phyloP scores from a whole-genome alignment of 73 alveolate species.

The Effrenium voratum region DNA sequence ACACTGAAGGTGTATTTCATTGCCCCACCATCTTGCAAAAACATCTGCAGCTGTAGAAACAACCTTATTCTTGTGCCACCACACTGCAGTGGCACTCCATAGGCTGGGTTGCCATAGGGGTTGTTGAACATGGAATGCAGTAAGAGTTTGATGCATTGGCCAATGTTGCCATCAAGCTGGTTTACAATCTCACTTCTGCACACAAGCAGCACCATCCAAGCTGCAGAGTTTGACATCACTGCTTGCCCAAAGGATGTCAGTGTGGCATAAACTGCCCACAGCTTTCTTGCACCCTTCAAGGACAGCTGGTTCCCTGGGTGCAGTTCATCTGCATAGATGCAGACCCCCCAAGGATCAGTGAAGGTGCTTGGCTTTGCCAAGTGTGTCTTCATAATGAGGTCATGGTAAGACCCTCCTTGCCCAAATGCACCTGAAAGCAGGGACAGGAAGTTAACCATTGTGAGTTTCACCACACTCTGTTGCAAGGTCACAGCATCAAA shows the following conservation, averaged over 20 bases:
- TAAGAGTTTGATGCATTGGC: background rate
- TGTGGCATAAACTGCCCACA: background rate
- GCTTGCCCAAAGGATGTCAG: background rate
- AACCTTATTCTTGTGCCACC: background rate
- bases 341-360: background rate
- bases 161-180: background rate
- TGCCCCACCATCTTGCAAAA: conserved; percentile 27
- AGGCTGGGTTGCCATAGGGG: background rate
- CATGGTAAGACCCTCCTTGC: background rate
- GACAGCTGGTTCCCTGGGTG: background rate
- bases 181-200: background rate
- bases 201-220: background rate
- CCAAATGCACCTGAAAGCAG: background rate
- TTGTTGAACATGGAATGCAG: background rate
- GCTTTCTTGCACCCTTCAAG: background rate
- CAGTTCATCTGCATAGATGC: background rate
- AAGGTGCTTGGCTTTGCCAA: background rate
- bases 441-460: background rate
- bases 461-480: background rate
- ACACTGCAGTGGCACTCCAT: background rate
- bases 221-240: background rate
- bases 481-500: background rate
- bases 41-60: background rate
- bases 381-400: background rate
- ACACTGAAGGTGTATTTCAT: background rate